Conservation (phyloP, 805 yeast species). For the Teunomyces aglyptinius region DNA sequence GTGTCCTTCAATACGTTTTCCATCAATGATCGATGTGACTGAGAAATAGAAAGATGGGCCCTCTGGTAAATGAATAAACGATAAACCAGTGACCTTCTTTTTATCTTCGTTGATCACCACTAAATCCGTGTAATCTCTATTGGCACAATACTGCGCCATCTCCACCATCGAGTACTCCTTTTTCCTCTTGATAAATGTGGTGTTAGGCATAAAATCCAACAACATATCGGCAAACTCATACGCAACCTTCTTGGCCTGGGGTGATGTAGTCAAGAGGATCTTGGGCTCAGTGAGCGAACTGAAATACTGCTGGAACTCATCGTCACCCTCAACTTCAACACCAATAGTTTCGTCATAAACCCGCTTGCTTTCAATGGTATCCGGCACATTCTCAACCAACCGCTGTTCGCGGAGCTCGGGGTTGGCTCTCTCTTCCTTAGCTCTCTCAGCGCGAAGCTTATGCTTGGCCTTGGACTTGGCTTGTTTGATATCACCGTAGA, state of each 20-base stretch:
- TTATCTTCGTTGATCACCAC: conserved; percentile 92
- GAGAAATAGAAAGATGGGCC: conserved; percentile 96
- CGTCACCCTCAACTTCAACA: conserved; percentile 59
- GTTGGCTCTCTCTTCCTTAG: conserved; percentile 80
- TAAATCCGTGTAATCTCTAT: conserved; percentile 84
- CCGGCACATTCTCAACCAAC: conserved; percentile 71
- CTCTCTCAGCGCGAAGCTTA: conserved; percentile 72
- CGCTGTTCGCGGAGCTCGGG: conserved; percentile 83
- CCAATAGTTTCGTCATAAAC: conserved; percentile 82
- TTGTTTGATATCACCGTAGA: conserved; percentile 70
- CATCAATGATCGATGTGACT: conserved; percentile 70
- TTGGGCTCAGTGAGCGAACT: conserved; percentile 65
- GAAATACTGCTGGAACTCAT: conserved; percentile 62
- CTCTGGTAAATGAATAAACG: conserved; percentile 89
- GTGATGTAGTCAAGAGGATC: conserved; percentile 85
- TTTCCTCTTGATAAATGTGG: conserved; percentile 84
- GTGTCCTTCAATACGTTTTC: conserved; percentile 78
- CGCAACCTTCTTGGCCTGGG: conserved; percentile 79
- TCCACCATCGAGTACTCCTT: conserved; percentile 80
- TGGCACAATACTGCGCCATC: conserved; percentile 78
- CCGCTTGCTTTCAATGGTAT: conserved; percentile 79
- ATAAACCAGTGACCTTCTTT: conserved; percentile 85
- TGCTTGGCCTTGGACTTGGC: conserved; percentile 76
- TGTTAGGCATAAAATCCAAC: conserved; percentile 80
- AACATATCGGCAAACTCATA: conserved; percentile 87